Evolutionary conservation across 306 rosid genomes (phyloP).

Genomic region (Boehmeria nivea): DNA sequence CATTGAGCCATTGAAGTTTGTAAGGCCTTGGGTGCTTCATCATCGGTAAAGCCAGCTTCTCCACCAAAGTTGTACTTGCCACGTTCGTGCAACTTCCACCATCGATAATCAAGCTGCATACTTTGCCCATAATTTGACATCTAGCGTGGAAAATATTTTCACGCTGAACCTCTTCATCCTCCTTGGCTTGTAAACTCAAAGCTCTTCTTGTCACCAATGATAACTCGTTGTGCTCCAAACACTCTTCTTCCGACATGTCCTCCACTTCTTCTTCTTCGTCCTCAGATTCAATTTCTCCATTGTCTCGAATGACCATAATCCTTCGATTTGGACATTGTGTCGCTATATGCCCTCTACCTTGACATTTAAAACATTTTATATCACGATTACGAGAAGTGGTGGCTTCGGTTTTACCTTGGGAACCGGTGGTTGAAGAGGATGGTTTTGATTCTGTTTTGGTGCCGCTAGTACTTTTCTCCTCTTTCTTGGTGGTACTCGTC

Average conservation of each 20-base stretch:
- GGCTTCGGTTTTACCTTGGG: constrained; percentile 1
- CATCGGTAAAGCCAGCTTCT: too few relatives aligned
- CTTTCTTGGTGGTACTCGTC: background rate
- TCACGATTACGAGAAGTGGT: background rate
- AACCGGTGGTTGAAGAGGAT: background rate
- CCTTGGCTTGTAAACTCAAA: background rate
- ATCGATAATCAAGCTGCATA: too few relatives aligned
- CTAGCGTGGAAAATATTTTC: background rate
- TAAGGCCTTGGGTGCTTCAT: too few relatives aligned
- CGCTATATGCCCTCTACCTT: constrained; percentile 1
- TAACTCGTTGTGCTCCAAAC: background rate
- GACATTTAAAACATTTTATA: too few relatives aligned
- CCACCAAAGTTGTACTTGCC: too few relatives aligned
- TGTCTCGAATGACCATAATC: background rate
- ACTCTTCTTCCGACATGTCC: too few relatives aligned
- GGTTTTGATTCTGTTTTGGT: background rate
- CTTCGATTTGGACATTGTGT: constrained; percentile 5
- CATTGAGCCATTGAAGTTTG: too few relatives aligned
- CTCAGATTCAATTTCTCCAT: constrained; percentile 4
- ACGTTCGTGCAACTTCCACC: too few relatives aligned
- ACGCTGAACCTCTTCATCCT: background rate
- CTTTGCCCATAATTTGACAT: too few relatives aligned
- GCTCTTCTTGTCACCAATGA: background rate
- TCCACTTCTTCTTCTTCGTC: background rate
- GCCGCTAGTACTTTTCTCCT: background rate